These are phyloP conservation scores for Silene coronaria DNA, from an alignment of 179 eudicot genomes.

Conservation along the genomic window DNA sequence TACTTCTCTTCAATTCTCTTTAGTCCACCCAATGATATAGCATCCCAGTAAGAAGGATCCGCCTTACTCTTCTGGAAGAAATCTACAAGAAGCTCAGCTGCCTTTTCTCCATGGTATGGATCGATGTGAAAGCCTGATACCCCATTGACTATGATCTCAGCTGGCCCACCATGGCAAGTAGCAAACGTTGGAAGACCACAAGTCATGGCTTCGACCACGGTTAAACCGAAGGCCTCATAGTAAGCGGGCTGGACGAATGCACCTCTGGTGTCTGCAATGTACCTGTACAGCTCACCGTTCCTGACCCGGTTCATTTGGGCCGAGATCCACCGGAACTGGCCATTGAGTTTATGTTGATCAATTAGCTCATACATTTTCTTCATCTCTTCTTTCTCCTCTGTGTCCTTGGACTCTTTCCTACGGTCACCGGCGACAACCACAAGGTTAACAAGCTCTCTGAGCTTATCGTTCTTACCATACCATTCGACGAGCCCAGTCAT, in stretches of 20 bases:
- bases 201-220: constrained; percentile 83
- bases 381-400: constrained; percentile 74
- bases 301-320: constrained; percentile 66
- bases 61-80: constrained; percentile 61
- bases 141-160: constrained; percentile 85
- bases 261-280: constrained; percentile 70
- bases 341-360: constrained; percentile 56
- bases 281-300: constrained; percentile 77
- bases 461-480: constrained; percentile 64
- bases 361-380: constrained; percentile 63
- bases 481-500: constrained; percentile 67
- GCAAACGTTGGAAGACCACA: constrained; percentile 87
- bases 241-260: constrained; percentile 83
- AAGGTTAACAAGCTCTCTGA: constrained; percentile 63
- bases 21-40: constrained; percentile 46
- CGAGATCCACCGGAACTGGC: constrained; percentile 82
- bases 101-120: constrained; percentile 64
- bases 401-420: constrained; percentile 64
- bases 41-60: constrained; percentile 55
- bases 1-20: constrained; percentile 36
- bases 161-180: constrained; percentile 93
- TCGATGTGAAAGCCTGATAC: constrained; percentile 75
- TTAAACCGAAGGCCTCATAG: constrained; percentile 83
- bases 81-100: constrained; percentile 51
- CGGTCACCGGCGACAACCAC: constrained; percentile 65